phyloP scores from a whole-genome alignment of 176 grass and related monocot species.

The Eragrostis curvula region DNA sequence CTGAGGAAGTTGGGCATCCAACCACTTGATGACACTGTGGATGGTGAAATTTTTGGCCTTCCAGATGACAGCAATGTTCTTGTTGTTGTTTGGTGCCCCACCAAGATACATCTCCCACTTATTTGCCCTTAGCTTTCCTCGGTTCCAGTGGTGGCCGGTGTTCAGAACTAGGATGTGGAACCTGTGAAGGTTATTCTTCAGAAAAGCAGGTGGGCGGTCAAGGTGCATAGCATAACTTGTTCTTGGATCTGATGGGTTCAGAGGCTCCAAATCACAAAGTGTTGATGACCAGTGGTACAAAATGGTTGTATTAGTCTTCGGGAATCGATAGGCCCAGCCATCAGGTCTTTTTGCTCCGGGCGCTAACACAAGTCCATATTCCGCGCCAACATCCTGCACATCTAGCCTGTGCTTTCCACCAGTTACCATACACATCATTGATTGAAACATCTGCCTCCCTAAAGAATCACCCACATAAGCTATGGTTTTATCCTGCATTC shows the following conservation, averaged over 20 bases:
- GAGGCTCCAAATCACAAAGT: conserved; percentile 77
- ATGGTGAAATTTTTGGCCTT: conserved; percentile 88
- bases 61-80: conserved; percentile 67
- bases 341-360: conserved; percentile 68
- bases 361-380: conserved; percentile 60
- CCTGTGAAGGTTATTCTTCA: conserved; percentile 70
- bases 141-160: conserved; percentile 94
- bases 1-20: conserved; percentile 68
- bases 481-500: conserved; percentile 95
- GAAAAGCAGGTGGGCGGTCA: conserved; percentile 68
- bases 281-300: conserved; percentile 90
- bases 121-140: conserved; percentile 81
- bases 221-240: conserved; percentile 94
- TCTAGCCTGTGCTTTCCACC: conserved; percentile 50
- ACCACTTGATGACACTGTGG: conserved; percentile 72
- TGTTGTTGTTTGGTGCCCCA: conserved; percentile 66
- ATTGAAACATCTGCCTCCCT: conserved; percentile 94
- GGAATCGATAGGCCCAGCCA: conserved; percentile 88
- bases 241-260: conserved; percentile 55
- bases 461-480: conserved; percentile 93
- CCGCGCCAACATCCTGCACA: conserved; percentile 70
- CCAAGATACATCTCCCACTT: conserved; percentile 85
- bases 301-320: conserved; percentile 82
- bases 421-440: conserved; percentile 94
- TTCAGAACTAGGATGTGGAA: conserved; percentile 85